Evolutionary conservation across 306 rosid species (phyloP).

Genomic region (Carpinus fangiana): DNA sequence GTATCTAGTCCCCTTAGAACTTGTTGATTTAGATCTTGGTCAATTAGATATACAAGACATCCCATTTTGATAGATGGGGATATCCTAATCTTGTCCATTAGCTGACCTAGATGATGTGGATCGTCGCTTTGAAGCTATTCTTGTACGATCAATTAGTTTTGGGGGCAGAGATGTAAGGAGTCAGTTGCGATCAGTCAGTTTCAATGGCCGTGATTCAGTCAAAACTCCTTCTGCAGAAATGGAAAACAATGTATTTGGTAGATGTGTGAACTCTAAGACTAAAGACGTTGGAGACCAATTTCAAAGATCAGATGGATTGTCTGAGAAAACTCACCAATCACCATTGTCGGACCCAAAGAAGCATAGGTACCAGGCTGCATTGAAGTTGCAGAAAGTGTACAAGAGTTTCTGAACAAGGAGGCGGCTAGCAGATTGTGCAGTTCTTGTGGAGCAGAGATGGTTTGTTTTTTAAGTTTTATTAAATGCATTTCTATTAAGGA

Average conservation of each 20-base stretch:
- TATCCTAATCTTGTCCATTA: slow-evolving; percentile 29
- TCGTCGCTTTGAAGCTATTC: slow-evolving; percentile 37
- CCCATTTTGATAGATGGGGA: slow-evolving; percentile 32
- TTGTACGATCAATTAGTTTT: slow-evolving; percentile 31
- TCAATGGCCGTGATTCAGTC: slow-evolving; percentile 35
- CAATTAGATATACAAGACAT: slow-evolving; percentile 11
- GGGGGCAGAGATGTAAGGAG: slow-evolving; percentile 30
- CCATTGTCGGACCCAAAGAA: slow-evolving; percentile 22
- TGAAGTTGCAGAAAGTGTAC: slow-evolving; percentile 85
- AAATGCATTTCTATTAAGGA: slow-evolving; percentile 4
- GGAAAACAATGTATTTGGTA: slow-evolving; percentile 39
- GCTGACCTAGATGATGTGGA: slow-evolving; percentile 41
- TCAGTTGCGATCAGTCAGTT: slow-evolving; percentile 32
- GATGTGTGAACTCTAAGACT: slow-evolving; percentile 34
- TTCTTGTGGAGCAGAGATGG: slow-evolving; percentile 94
- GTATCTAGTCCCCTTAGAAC: slow-evolving; percentile 23
- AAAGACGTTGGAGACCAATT: slow-evolving; percentile 24
- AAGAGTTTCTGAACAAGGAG: slow-evolving; percentile 89
- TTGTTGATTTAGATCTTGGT: slow-evolving; percentile 26
- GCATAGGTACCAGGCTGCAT: slow-evolving; percentile 57
- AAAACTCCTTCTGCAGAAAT: slow-evolving; percentile 38
- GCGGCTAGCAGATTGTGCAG: slow-evolving; percentile 85
- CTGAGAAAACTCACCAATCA: slow-evolving; percentile 27
- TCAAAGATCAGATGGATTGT: slow-evolving; percentile 30
- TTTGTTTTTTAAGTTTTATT: slow-evolving; percentile 25